Base-by-base conservation (phyloP, 2,329 filamentous ascomycete genomes). In the Monosporascus ibericus region DNA sequence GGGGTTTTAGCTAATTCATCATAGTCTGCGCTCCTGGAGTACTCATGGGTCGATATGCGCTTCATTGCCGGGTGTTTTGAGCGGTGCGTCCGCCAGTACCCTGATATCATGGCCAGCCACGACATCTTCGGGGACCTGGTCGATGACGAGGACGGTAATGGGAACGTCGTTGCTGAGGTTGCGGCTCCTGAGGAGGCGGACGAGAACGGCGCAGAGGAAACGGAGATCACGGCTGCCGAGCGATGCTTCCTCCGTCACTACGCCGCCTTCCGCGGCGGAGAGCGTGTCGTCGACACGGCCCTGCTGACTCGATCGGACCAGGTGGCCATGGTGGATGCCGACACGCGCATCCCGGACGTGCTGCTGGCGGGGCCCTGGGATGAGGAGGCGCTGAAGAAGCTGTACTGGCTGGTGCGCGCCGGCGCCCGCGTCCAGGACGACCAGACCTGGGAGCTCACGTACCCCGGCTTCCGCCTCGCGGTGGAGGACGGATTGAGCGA, bases 31-130 rank as follows among this genome's bases (percentile, higher is more conserved):
- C 56, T 81, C 15, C 62, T 81, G 27, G 65, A 65, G 20, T 70
- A 70, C 36, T 68, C 69, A 0, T 80, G 77, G 76, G 63, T 70
- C 6, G 69, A 65, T n/a, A 64, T 75, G n/a, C 62, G 72, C 36
- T 63, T 77, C 27, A 70, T 81, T 9, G 68, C 78, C 3, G 68
- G 74, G 44, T 77, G 76, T 11, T 73, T 76, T 60, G 70, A 79
- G 48, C 64, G 68, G 3, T 81, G 77, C 75, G 70, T 71, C 44
- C 68, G 72, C 24, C 68, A 14, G 63, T 67, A 44, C 52, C 56
- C 20, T 17, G 7, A 46, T 3, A 17, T 27, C 24, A 46, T 46
- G 42, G 24, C 5, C 24, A 24, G 42, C 20, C 48, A 24, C 9
- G 24, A 46, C 22, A 46, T 46, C 42, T 30, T 44, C 18, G 48